phyloP scores from a whole-genome alignment of 495 filamentous ascomycete species.

The Neurospora sp. region DNA sequence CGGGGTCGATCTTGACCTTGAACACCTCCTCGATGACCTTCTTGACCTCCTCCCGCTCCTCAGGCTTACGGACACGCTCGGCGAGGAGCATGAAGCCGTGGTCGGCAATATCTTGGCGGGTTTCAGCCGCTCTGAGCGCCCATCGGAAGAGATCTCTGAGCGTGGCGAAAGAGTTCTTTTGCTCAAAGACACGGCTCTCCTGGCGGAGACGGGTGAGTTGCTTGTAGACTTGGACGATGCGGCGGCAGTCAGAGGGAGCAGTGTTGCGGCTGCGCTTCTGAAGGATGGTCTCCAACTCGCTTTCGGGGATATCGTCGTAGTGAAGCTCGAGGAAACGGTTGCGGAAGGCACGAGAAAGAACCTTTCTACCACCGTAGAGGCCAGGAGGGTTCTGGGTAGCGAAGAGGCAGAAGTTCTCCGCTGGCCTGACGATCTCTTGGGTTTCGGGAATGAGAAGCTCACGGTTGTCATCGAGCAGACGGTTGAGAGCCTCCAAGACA shows the following conservation, averaged over 20 bases:
- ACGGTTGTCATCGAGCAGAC: conserved; percentile 93
- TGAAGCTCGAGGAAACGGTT: conserved; percentile 97
- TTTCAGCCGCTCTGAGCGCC: conserved; percentile 80
- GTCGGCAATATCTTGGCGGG: conserved; percentile 74
- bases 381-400: conserved; percentile 98
- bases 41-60: conserved; percentile 78
- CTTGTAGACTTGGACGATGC: conserved; percentile 89
- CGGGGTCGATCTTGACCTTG: conserved; percentile 70
- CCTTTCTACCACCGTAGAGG: conserved; percentile 88
- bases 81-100: conserved; percentile 95
- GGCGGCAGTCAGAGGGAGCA: conserved; percentile 79
- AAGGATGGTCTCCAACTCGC: conserved; percentile 87
- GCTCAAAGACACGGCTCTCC: conserved; percentile 83
- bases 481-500: conserved; percentile 89
- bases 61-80: conserved; percentile 83
- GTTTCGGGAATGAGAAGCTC: conserved; percentile 96
- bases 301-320: conserved; percentile 95
- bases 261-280: conserved; percentile 75
- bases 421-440: conserved; percentile 82
- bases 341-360: conserved; percentile 84
- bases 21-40: conserved; percentile 85
- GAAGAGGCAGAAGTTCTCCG: conserved; percentile 94
- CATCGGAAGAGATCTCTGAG: conserved; percentile 93
- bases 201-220: conserved; percentile 83
- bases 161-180: conserved; percentile 95